Percentiles rank a stretch among this genome's conserved stretches.
These are phyloP conservation scores for Verticillium nonalfalfae DNA, from an alignment of 2,329 filamentous ascomycete species.

Conservation along the genomic window DNA sequence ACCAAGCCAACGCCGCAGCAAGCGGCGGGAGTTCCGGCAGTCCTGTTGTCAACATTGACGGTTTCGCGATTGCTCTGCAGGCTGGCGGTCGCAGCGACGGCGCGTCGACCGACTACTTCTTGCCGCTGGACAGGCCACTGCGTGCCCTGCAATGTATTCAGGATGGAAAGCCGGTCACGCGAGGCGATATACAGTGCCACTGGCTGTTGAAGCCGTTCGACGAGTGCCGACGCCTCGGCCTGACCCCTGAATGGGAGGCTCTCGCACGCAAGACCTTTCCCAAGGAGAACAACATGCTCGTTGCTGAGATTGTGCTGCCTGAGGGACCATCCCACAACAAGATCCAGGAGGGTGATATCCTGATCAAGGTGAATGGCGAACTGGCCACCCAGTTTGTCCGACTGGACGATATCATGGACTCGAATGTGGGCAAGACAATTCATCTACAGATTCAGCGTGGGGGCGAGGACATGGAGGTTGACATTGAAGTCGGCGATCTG, in stretches of 20 bases:
- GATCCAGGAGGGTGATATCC: conserved; percentile 88
- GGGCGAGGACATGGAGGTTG: conserved; percentile 78
- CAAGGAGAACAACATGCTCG: conserved; percentile 92
- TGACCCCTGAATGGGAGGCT: conserved; percentile 81
- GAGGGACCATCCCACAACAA: conserved; percentile 82
- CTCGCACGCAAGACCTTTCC: conserved; percentile 78
- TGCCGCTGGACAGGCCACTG: conserved; percentile 84
- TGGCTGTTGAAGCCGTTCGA: conserved; percentile 97
- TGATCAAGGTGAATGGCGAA: conserved; percentile 89
- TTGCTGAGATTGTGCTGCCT: conserved; percentile 90
- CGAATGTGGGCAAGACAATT: conserved; percentile 73
- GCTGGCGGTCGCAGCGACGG: conserved; percentile 91
- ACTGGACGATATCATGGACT: conserved; percentile 86
- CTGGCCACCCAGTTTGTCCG: conserved; percentile 89
- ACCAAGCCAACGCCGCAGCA: conserved; percentile 93
- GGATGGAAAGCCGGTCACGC: conserved; percentile 65
- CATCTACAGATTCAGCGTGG: conserved; percentile 81
- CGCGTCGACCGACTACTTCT: conserved; percentile 94
- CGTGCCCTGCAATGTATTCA: conserved; percentile 84
- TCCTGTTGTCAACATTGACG: conserved; percentile 94
- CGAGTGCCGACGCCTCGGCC: conserved; percentile 83
- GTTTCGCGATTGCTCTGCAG: conserved; percentile 85
- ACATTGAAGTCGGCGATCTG: conserved; percentile 79
- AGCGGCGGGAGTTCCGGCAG: conserved; percentile 97
- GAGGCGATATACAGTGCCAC: conserved; percentile 96